phyloP scores from a whole-genome alignment of 1,284 basidiomycete genomes.

The Phlebopus sp. region DNA sequence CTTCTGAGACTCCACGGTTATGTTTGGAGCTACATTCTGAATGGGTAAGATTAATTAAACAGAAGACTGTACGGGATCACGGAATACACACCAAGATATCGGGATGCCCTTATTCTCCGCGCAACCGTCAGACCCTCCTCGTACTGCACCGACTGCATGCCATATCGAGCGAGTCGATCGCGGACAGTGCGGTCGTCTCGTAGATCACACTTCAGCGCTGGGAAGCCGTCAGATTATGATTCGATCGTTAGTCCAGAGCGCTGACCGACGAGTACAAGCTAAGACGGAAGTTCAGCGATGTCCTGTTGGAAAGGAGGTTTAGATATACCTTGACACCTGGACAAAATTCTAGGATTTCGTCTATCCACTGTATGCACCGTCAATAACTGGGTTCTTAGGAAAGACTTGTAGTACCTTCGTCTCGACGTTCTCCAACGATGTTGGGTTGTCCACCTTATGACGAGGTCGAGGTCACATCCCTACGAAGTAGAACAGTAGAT shows the following conservation, averaged over 20 bases:
- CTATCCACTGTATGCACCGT: slow-evolving; percentile 65
- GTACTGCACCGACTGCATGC: slow-evolving; percentile 76
- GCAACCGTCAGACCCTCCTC: slow-evolving; percentile 88
- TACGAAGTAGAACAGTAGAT: background rate
- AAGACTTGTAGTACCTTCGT: slow-evolving; percentile 62
- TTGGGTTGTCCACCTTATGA: slow-evolving; percentile 83
- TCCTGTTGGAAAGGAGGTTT: slow-evolving; percentile 4
- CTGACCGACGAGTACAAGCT: slow-evolving; percentile 87
- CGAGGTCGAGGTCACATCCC: background rate
- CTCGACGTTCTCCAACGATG: slow-evolving; percentile 89
- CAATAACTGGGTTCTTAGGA: background rate
- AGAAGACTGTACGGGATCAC: background rate
- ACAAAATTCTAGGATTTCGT: slow-evolving; percentile 86
- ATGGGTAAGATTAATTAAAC: background rate
- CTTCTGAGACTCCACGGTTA: slow-evolving; percentile 90
- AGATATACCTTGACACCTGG: slow-evolving; percentile 82
- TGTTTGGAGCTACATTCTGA: slow-evolving; percentile 95
- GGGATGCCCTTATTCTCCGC: slow-evolving; percentile 84
- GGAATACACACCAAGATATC: slow-evolving; percentile 76
- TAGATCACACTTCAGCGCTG: slow-evolving; percentile 93
- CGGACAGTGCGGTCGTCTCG: slow-evolving; percentile 71
- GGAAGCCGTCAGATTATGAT: slow-evolving; percentile 11
- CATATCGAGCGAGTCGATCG: slow-evolving; percentile 67
- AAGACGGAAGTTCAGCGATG: slow-evolving; percentile 11
- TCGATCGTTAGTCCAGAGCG: slow-evolving; percentile 16